Conservation (phyloP, 345 rosid genomes). For the Lepidium didymum region DNA sequence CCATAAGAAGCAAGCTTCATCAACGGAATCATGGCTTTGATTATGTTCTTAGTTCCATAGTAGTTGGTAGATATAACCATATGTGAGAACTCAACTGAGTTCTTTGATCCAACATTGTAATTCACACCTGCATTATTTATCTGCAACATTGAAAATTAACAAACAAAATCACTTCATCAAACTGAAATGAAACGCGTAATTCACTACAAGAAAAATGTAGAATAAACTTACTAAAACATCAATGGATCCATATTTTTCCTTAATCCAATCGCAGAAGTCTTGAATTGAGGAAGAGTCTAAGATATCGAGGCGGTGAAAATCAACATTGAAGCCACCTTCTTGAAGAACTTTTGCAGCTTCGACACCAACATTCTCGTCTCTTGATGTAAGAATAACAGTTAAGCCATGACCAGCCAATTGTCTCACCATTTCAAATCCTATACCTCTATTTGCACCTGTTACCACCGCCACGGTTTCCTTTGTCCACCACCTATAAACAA, state of each 20-base stretch:
- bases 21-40: constrained; percentile 73
- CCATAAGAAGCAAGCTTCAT: constrained; percentile 68
- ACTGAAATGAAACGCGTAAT: background rate
- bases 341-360: constrained; percentile 74
- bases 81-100: constrained; percentile 64
- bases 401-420: constrained; percentile 85
- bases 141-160: constrained; percentile 26
- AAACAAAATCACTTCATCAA: background rate
- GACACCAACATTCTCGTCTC: constrained; percentile 64
- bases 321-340: constrained; percentile 82
- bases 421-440: constrained; percentile 86
- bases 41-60: constrained; percentile 73
- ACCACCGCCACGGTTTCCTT: constrained; percentile 77
- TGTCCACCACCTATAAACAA: constrained; percentile 81
- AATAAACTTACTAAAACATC: constrained; percentile 61
- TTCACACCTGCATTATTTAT: constrained; percentile 96
- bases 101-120: constrained; percentile 61
- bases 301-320: constrained; percentile 73
- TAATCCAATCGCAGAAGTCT: constrained; percentile 56
- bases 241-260: constrained; percentile 50
- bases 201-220: background rate
- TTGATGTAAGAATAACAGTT: constrained; percentile 65
- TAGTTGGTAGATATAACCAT: constrained; percentile 69
- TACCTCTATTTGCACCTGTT: constrained; percentile 89
- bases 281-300: constrained; percentile 49